phyloP scores from a whole-genome alignment of 331 rosid genomes.

The Quercus phellos region DNA sequence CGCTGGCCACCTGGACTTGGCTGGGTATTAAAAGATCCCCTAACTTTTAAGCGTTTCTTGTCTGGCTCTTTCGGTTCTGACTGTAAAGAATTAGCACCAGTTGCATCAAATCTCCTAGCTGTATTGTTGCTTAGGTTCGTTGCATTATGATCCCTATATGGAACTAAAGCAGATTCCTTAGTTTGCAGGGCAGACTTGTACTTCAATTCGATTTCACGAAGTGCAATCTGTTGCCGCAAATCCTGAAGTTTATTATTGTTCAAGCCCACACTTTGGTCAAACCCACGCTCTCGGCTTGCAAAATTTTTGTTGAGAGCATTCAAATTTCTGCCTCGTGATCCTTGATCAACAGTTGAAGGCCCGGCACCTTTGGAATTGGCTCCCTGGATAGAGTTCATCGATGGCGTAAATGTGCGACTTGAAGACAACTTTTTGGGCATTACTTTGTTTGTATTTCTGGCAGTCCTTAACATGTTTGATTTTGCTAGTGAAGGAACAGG shows the following conservation, averaged over 20 bases:
- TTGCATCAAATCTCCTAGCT: slow-evolving; percentile 32
- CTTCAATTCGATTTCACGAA: slow-evolving; percentile 77
- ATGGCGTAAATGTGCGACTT: slow-evolving; percentile 40
- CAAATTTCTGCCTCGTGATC: slow-evolving; percentile 45
- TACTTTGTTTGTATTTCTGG: slow-evolving; percentile 39
- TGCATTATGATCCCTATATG: slow-evolving; percentile 42
- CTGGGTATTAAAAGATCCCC: slow-evolving; percentile 36
- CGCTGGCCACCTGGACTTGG: slow-evolving; percentile 33
- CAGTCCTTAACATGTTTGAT: slow-evolving; percentile 37
- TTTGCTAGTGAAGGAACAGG: slow-evolving; percentile 39
- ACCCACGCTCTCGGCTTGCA: slow-evolving; percentile 40
- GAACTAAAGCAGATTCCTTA: slow-evolving; percentile 52
- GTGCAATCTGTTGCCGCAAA: slow-evolving; percentile 92
- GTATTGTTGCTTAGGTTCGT: slow-evolving; percentile 34
- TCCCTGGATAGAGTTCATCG: slow-evolving; percentile 33
- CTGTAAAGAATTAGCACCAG: slow-evolving; percentile 32
- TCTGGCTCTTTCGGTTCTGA: slow-evolving; percentile 55
- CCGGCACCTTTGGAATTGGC: slow-evolving; percentile 45
- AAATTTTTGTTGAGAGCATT: slow-evolving; percentile 37
- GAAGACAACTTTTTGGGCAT: slow-evolving; percentile 44
- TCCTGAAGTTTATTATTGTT: slow-evolving; percentile 68
- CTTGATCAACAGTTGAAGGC: slow-evolving; percentile 41
- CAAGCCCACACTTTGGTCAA: slow-evolving; percentile 43
- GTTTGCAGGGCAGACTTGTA: slow-evolving; percentile 61
- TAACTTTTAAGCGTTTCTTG: slow-evolving; percentile 60